Evolutionary conservation across 2,329 filamentous ascomycete species (phyloP).

Genomic region (Eurotiales sp.): DNA sequence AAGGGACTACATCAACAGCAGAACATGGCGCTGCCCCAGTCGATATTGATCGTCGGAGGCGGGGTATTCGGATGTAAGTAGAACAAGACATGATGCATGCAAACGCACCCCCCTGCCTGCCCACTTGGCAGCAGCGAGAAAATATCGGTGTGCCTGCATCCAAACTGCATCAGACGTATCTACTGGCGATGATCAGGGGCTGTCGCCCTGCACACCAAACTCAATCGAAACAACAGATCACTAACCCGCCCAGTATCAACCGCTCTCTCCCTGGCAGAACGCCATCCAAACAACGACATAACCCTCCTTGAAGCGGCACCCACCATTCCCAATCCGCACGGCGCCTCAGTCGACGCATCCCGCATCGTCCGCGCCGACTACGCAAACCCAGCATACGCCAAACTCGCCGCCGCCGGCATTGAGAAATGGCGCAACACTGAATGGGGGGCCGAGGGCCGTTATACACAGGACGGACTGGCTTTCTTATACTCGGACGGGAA

Average conservation of each 20-base stretch:
- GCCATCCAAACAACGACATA: conserved; percentile 50
- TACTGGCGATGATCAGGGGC: too few species aligned
- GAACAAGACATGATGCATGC: too few species aligned
- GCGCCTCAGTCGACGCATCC: conserved; percentile 57
- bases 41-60: conserved; percentile 40
- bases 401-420: conserved; percentile 68
- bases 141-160: neutral
- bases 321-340: conserved; percentile 55
- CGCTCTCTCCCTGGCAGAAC: conserved; percentile 65
- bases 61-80: conserved; percentile 44
- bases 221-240: too few species aligned
- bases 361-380: conserved; percentile 73
- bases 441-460: conserved; percentile 43
- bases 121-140: neutral
- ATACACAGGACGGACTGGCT: conserved; percentile 42
- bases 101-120: too few species aligned
- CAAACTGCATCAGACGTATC: too few species aligned
- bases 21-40: conserved; percentile 25
- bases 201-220: too few species aligned
- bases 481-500: conserved; percentile 35
- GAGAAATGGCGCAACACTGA: conserved; percentile 57
- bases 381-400: conserved; percentile 70
- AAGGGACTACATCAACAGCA: too few species aligned
- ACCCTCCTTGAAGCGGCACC: conserved; percentile 56
- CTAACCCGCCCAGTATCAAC: conserved; percentile 58